A percentile compares a stretch with the other conserved stretches of the same genome.
These are phyloP conservation scores for Rhododendron ferrugineum DNA, from an alignment of 148 eudicot species.

Conservation along the genomic window DNA sequence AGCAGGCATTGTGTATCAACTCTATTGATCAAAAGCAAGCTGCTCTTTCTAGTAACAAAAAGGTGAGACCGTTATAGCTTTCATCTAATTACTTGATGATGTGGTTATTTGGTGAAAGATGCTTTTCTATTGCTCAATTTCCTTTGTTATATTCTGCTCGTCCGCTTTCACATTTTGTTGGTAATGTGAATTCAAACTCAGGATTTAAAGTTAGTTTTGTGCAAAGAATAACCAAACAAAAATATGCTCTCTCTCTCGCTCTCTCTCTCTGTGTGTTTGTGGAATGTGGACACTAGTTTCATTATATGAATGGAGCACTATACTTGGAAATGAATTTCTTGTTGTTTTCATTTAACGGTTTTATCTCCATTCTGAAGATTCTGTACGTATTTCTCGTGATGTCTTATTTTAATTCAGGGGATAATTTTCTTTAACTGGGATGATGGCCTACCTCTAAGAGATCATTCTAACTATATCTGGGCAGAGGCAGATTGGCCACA, in stretches of 20 bases:
- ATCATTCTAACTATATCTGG: constrained; percentile 68
- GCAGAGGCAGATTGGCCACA: constrained; percentile 88
- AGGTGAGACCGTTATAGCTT: constrained; percentile 39
- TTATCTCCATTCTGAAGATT: background rate
- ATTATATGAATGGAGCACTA: background rate
- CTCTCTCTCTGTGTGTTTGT: background rate
- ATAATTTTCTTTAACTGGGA: constrained; percentile 75
- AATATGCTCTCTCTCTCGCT: background rate
- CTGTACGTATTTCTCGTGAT: background rate
- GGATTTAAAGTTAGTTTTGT: background rate
- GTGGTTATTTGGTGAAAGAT: background rate
- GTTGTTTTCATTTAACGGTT: background rate
- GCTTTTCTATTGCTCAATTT: background rate
- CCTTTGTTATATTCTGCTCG: background rate
- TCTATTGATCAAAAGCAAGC: constrained; percentile 64
- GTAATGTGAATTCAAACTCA: background rate
- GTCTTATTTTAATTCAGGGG: constrained; percentile 50
- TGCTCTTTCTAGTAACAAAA: constrained; percentile 80
- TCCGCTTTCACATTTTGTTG: background rate
- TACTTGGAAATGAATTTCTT: background rate
- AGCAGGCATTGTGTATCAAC: constrained; percentile 90
- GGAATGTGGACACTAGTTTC: background rate
- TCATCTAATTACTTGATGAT: constrained; percentile 5
- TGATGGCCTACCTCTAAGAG: constrained; percentile 35
- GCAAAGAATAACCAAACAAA: background rate